Conservation (phyloP, 2,329 filamentous ascomycete genomes). For the Arachnomyces sp. region DNA sequence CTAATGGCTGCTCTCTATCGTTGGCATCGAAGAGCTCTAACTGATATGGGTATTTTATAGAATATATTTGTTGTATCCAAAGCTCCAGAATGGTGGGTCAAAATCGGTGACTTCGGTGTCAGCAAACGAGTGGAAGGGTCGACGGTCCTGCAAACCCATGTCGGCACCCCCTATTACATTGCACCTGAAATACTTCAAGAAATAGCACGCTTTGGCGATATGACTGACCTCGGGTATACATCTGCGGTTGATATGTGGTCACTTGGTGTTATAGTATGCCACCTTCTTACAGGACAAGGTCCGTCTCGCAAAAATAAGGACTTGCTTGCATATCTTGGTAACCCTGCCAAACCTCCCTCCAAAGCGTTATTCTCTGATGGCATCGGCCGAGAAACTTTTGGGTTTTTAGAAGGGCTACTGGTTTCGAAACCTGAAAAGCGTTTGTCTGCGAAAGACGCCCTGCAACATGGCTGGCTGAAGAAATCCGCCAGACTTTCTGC, state of each 20-base stretch:
- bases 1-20: not conserved
- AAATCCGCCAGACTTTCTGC: too few relatives aligned
- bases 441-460: too few relatives aligned
- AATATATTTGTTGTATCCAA: constrained; percentile 15
- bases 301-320: too few relatives aligned
- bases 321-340: too few relatives aligned
- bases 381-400: too few relatives aligned
- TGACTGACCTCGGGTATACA: not conserved
- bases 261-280: too few relatives aligned
- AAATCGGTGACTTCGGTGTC: constrained; percentile 18
- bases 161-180: not conserved
- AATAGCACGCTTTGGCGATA: not conserved
- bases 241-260: not conserved
- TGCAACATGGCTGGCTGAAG: too few relatives aligned
- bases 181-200: not conserved
- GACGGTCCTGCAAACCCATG: not conserved
- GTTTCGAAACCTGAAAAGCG: not conserved
- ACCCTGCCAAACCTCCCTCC: too few relatives aligned
- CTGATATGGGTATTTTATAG: constrained; percentile 7
- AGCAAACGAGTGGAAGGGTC: constrained; percentile 10
- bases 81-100: constrained; percentile 13
- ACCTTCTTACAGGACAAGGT: too few relatives aligned
- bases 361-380: too few relatives aligned
- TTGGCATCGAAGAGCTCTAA: not conserved
- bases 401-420: not conserved